Evolutionary conservation across 2,329 filamentous ascomycete genomes (phyloP).

Genomic region (Monascus ruber): DNA sequence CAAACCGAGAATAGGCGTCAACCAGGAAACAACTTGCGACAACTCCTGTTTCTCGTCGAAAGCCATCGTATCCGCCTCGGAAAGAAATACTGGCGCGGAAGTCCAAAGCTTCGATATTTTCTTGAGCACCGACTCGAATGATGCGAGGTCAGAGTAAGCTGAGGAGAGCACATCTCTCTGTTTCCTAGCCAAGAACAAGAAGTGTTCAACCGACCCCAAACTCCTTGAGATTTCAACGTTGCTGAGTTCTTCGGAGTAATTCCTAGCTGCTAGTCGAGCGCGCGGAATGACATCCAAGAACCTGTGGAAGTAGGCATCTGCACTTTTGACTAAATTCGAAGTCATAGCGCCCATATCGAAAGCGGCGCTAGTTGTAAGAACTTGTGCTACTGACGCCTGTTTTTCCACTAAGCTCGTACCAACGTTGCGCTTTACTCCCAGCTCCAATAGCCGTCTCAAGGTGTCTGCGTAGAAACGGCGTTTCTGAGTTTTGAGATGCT

Average conservation of each 20-base stretch:
- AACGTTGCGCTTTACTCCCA: slow-evolving; percentile 82
- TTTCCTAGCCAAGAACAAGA: slow-evolving; percentile 46
- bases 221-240: slow-evolving; percentile 68
- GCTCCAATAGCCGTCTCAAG: slow-evolving; percentile 67
- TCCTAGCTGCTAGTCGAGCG: slow-evolving; percentile 54
- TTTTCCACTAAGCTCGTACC: slow-evolving; percentile 59
- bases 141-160: slow-evolving; percentile 17
- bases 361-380: slow-evolving; percentile 51
- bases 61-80: slow-evolving; percentile 8
- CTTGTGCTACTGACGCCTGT: slow-evolving; percentile 58
- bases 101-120: slow-evolving; percentile 25
- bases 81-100: slow-evolving; percentile 13
- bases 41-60: slow-evolving; percentile 11
- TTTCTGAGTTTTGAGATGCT: slow-evolving; percentile 85
- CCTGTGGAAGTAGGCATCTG: slow-evolving; percentile 68
- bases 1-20: slow-evolving; percentile 56
- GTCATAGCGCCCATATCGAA: slow-evolving; percentile 17
- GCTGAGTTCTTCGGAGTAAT: slow-evolving; percentile 77
- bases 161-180: slow-evolving; percentile 28
- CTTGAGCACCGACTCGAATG: slow-evolving; percentile 17
- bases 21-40: slow-evolving; percentile 42
- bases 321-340: slow-evolving; percentile 24
- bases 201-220: slow-evolving; percentile 74
- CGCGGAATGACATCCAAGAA: slow-evolving; percentile 61
- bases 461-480: slow-evolving; percentile 83